A percentile compares a stretch with the other conserved stretches of the same genome.
phyloP scores from a whole-genome alignment of 2,329 filamentous ascomycete species.

The Aspergillus cejpii region DNA sequence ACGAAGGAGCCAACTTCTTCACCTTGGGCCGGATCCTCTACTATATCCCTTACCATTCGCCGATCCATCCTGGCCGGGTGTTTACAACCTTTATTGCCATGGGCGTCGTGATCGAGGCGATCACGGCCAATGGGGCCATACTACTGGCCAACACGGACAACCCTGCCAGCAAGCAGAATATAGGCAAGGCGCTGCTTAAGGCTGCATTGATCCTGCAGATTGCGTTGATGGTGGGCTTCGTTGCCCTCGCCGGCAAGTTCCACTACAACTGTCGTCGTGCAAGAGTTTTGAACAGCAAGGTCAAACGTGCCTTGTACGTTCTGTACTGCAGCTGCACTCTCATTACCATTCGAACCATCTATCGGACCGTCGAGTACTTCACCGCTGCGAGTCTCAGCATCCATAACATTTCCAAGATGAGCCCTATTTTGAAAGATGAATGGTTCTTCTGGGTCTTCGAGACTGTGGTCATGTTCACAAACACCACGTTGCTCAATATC shows the following conservation, averaged over 20 bases:
- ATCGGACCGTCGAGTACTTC: slow-evolving; percentile 49
- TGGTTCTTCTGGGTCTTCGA: slow-evolving; percentile 53
- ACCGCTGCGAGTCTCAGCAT: slow-evolving; percentile 25
- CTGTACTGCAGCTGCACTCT: slow-evolving; percentile 46
- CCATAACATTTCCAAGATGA: slow-evolving; percentile 34
- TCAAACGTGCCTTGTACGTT: slow-evolving; percentile 38
- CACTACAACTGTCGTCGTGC: slow-evolving; percentile 39
- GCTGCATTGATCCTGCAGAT: slow-evolving; percentile 47
- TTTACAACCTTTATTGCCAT: slow-evolving; percentile 54
- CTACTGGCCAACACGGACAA: slow-evolving; percentile 39
- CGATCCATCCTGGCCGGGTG: slow-evolving; percentile 51
- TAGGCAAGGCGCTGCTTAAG: slow-evolving; percentile 45
- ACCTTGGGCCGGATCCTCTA: slow-evolving; percentile 49
- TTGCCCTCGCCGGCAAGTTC: slow-evolving; percentile 43
- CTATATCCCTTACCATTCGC: slow-evolving; percentile 44
- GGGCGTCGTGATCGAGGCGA: slow-evolving; percentile 43
- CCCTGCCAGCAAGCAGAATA: slow-evolving; percentile 32
- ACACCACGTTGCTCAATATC: slow-evolving; percentile 47
- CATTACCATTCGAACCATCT: slow-evolving; percentile 39
- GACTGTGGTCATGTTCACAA: slow-evolving; percentile 46
- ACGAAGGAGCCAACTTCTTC: slow-evolving; percentile 45
- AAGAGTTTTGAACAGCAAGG: slow-evolving; percentile 39
- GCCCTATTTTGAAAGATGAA: slow-evolving; percentile 39
- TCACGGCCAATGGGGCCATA: slow-evolving; percentile 49
- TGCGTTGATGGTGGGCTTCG: slow-evolving; percentile 46